Evolutionary conservation across 192 early-diverging fungal species (phyloP), one percentile per base, ranked within the genome.

Genomic region (Irineochytrium annulatum): DNA sequence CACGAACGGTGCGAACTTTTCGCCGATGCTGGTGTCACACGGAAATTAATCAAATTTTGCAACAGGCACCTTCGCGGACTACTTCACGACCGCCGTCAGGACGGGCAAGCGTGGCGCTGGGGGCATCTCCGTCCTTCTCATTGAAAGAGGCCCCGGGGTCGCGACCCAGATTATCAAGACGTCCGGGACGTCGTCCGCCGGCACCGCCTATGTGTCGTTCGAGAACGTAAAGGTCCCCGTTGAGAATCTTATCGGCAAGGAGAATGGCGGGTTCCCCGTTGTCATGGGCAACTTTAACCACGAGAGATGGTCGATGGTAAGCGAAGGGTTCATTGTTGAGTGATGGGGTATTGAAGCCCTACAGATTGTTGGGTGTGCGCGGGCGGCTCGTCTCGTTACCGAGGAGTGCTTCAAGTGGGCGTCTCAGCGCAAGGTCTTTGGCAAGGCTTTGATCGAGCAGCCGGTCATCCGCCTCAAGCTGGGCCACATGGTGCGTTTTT

Each of bases 211-310:
- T 24, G 46, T 49, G 6, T 14, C 26, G 17, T 49, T 82, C 60
- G 82, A 86, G 49, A 85, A 88, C 52, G 87, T 88, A 52, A 87
- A 87, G 65, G 87, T 88, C 16, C 87, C 85, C 22, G 84, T 80
- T 27, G 85, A 87, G 57, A 87, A 88, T 63, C 54, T 88, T 34
- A 70, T 88, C 43, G 87, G 87, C 26, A 73, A 74, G 63, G 85
- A 87, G 70, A 76, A 76, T 22, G 52, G 76, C 37, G 87, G 87
- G 32, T 86, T 88, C 72, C 77, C 73, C 43, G 86, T 87, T 20
- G 80, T 86, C 63, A 77, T 87, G 74, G 76, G 61, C 58, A 88
- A 88, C 71, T 88, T 88, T 64, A 88, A 88, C 71, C 85, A 88
- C 52, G 84, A 87, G 43, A 74, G 84, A 29, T 87, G 84, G 83